Evolutionary conservation across 2,329 filamentous ascomycete species (phyloP).

Genomic region (Cladosporium halotolerans): DNA sequence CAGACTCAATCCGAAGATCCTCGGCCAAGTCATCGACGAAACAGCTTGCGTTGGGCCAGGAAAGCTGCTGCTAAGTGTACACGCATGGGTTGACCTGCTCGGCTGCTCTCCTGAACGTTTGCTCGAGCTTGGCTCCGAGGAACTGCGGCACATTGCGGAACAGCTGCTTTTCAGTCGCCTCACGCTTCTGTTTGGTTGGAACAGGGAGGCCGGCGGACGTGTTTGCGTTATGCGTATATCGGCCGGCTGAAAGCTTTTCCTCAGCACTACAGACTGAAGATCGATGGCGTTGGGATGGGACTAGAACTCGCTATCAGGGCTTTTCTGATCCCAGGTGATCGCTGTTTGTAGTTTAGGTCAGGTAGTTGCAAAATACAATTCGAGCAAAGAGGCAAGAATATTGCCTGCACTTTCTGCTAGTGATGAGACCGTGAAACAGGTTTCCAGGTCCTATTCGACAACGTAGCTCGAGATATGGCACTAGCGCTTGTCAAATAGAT

Average conservation of each 20-base stretch:
- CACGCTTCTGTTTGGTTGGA: constrained; percentile 52
- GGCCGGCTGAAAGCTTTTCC: neutral
- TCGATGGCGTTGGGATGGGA: no score
- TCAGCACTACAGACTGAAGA: neutral
- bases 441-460: no score
- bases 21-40: constrained; percentile 47
- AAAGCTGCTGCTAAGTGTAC: constrained; percentile 49
- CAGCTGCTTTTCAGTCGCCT: constrained; percentile 47
- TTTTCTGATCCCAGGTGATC: no score
- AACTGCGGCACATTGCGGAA: constrained; percentile 46
- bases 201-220: constrained; percentile 25
- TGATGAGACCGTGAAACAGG: no score
- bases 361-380: no score
- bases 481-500: no score
- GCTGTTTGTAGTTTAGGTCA: no score
- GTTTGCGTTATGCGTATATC: constrained; percentile 36
- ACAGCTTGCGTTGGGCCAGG: constrained; percentile 47
- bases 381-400: no score
- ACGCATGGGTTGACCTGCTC: constrained; percentile 49
- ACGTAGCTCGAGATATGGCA: no score
- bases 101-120: constrained; percentile 41
- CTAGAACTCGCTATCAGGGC: no score
- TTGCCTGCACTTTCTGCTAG: no score
- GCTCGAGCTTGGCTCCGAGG: constrained; percentile 33
- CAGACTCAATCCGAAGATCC: constrained; percentile 38